Base-by-base conservation (phyloP, 225 moss, liverwort and hornwort genomes). In the Rhytidiadelphus loreus region DNA sequence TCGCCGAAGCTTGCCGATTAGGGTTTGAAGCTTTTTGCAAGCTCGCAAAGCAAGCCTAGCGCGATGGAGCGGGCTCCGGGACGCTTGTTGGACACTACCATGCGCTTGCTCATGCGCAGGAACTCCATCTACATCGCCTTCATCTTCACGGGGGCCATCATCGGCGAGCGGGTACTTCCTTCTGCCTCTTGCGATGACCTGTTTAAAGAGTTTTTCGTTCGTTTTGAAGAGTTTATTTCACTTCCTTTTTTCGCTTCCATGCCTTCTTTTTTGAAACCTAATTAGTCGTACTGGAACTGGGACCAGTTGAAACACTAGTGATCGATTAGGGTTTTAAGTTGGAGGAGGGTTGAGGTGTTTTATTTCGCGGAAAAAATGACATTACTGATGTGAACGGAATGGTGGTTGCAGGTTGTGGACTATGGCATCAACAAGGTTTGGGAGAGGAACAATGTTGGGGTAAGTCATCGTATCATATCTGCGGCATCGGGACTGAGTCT, bases 121-220 rank as follows among this genome's bases (percentile, higher is more conserved):
- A 99, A 94, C 89, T 96, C 99, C 80, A 87, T 99, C 77, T 99
- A 99, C 88, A 90, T 99, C 59, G 95, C 96, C 30, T 97, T 99
- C 92, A 87, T 99, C 91, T 90, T 99, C 86, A 93, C 94, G 62
- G 97, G 99, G n/a, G 97, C 99, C 76, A 94, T 99, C 85, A 91
- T 97, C 88, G 99, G 99, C 87, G 99, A 99, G 86, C 94, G 97
- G 93, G 98, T 97, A 92, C 33, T 37, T 77, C 59, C 63, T 11
- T 13, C 58, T 86, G 32, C 61, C 43, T 65, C 69, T 62, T 50
- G 70, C 11, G 82, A 64, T 44, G 64, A 30, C 16, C 39, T 69
- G 6, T 24, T 63, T 15, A 11, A 24, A 46, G 44, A 4, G 3
- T 62, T 33, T 15, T 80, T 70, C 41, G 35, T 41, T 33, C 60